Conservation (phyloP, 768 basidiomycete species). For the Boletus subparvulus region DNA sequence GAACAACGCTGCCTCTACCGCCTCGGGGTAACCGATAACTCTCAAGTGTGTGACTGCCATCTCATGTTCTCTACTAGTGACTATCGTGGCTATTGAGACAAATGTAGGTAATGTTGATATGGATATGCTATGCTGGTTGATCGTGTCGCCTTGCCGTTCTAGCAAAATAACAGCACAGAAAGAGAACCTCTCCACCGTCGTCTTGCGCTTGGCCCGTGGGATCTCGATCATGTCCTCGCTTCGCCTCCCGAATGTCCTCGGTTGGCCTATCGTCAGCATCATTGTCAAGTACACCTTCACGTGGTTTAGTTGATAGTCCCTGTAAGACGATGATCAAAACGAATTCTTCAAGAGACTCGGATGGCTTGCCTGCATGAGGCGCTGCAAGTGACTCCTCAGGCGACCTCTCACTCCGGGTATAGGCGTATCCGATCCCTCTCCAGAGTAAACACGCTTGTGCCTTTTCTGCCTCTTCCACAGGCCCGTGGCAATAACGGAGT, state of each 20-base stretch:
- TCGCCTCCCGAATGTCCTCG: not conserved
- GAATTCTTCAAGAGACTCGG: not conserved
- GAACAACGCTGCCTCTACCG: not conserved
- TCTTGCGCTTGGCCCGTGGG: not conserved
- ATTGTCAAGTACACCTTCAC: not conserved
- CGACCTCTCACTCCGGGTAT: not conserved
- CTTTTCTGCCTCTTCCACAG: slow-evolving; percentile 13
- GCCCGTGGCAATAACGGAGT: slow-evolving; percentile 4
- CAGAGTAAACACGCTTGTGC: not conserved
- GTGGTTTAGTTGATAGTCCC: slow-evolving; percentile 4
- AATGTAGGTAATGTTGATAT: not conserved
- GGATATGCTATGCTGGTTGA: not conserved
- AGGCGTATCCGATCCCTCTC: not conserved
- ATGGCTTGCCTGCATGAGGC: slow-evolving; percentile 18
- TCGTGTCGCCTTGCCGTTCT: slow-evolving; percentile 15
- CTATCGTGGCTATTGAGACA: not conserved
- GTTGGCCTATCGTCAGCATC: not conserved
- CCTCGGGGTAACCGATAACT: not conserved
- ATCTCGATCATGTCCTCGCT: slow-evolving; percentile 1
- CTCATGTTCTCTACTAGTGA: not conserved
- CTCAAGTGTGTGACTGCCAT: not conserved
- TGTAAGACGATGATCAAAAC: slow-evolving; percentile 6
- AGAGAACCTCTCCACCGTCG: slow-evolving; percentile 19
- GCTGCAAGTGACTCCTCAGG: slow-evolving; percentile 11
- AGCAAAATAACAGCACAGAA: slow-evolving; percentile 30